Evolutionary conservation across 1,284 basidiomycete genomes (phyloP).

Genomic region (Ceratobasidium sp.): DNA sequence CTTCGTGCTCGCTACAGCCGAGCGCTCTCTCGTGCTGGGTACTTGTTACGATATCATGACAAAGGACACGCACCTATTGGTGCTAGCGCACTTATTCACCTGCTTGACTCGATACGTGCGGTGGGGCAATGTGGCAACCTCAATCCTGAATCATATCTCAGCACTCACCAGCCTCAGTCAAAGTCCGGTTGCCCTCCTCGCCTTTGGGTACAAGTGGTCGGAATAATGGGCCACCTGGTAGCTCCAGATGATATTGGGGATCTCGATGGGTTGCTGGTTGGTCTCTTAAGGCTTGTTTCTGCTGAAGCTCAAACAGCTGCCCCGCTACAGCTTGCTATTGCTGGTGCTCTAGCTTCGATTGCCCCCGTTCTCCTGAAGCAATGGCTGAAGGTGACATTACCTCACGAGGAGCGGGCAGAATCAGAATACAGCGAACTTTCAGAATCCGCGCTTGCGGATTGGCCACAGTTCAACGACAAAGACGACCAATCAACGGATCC

Average conservation of each 20-base stretch:
- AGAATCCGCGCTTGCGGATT: no score
- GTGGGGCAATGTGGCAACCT: not conserved
- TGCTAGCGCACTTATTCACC: not conserved
- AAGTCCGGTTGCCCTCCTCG: not conserved
- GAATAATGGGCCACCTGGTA: no score
- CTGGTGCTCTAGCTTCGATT: not conserved
- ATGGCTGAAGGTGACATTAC: no score
- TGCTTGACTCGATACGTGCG: not conserved
- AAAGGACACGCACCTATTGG: not conserved
- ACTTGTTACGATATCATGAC: not conserved
- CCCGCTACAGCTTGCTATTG: not conserved
- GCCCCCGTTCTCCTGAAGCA: no score
- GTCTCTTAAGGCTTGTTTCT: not conserved
- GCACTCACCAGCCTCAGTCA: not conserved
- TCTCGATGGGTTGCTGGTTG: not conserved
- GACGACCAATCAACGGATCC: no score
- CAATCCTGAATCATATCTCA: not conserved
- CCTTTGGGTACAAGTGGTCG: not conserved
- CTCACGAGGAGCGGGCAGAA: no score
- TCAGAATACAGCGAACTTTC: no score
- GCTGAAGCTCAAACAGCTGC: not conserved
- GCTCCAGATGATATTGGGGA: not conserved
- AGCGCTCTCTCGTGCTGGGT: not conserved
- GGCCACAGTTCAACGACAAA: no score
- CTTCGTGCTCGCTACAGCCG: constrained; percentile 28